Base-by-base conservation (phyloP, 2,329 filamentous ascomycete genomes). In the Colletotrichum lini region DNA sequence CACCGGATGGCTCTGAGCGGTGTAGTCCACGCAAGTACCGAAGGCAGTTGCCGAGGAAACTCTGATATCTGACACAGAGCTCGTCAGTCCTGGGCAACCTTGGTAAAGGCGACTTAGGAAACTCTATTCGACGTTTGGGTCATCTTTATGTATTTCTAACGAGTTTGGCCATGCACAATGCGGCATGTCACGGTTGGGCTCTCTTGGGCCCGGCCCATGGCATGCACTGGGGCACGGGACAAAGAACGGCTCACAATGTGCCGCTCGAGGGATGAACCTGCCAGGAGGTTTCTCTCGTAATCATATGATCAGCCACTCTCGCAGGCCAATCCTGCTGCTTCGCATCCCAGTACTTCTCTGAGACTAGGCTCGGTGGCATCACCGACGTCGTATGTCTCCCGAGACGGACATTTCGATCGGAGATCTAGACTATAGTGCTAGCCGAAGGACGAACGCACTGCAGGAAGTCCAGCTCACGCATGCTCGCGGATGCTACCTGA, bases 251-350 rank as follows among this genome's bases (percentile, higher is more conserved):
- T 59, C 10, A 38, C 21, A 7, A 21, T 12, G 38, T 42, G 54
- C 18, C 12, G n/a, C 26, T 70, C 53, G 62, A 70, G 47, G 67
- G 62, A 54, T 65, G 61, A 57, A 57, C 65, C 65, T 44, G 35
- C 35, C 30, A 58, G 54, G 42, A 26, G 42, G 23, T 16, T 38
- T 65, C 40, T 45, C 21, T 59, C 16, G 53, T 21, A 47, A 59
- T 44, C 45, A 40, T 15, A 54, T 7, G 54, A 65, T 65, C 38
- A 59, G 50, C 42, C 30, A 62, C 4, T 7, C 44, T 49, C 9
- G 42, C 40, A 47, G 50, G 52, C 58, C 38, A 21, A 40, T 10
- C 49, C 50, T 38, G 12, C 44, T 16, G 61, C 50, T n/a, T 64
- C 49, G 61, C 50, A 45, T 54, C 49, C 23, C 9, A 35, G 7